Conservation (phyloP, 768 basidiomycete genomes). For the Trametes elegans region DNA sequence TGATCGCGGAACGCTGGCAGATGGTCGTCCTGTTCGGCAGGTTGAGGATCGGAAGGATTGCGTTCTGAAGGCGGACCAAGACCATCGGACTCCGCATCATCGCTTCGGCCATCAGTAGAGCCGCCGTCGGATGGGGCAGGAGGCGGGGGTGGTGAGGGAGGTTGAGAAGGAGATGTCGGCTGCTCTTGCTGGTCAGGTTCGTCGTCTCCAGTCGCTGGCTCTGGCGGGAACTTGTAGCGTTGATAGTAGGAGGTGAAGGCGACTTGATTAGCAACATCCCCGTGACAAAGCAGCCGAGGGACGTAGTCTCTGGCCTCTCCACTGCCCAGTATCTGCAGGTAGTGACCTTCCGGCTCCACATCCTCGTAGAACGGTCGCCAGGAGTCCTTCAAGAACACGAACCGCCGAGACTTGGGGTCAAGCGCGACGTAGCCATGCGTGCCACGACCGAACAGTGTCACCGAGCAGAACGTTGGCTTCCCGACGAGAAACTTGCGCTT, state of each 20-base stretch:
- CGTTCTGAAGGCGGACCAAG: too few relatives aligned
- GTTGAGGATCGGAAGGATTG: too few relatives aligned
- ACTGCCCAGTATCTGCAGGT: neutral
- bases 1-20: neutral
- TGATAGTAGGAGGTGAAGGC: neutral
- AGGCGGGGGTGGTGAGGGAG: too few relatives aligned
- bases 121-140: too few relatives aligned
- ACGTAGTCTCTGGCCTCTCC: too few relatives aligned
- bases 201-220: too few relatives aligned
- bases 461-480: neutral
- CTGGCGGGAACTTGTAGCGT: too few relatives aligned
- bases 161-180: neutral
- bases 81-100: too few relatives aligned
- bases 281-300: too few relatives aligned
- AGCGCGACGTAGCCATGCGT: constrained; percentile 14
- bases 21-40: neutral
- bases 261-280: too few relatives aligned
- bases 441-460: neutral
- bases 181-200: neutral
- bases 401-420: constrained; percentile 2
- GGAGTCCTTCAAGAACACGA: constrained; percentile 17
- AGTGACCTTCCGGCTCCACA: neutral
- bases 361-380: constrained; percentile 6
- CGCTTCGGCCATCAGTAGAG: too few relatives aligned
- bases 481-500: neutral